Evolutionary conservation across 768 basidiomycete species (phyloP).

Genomic region (Paxillus involutus): DNA sequence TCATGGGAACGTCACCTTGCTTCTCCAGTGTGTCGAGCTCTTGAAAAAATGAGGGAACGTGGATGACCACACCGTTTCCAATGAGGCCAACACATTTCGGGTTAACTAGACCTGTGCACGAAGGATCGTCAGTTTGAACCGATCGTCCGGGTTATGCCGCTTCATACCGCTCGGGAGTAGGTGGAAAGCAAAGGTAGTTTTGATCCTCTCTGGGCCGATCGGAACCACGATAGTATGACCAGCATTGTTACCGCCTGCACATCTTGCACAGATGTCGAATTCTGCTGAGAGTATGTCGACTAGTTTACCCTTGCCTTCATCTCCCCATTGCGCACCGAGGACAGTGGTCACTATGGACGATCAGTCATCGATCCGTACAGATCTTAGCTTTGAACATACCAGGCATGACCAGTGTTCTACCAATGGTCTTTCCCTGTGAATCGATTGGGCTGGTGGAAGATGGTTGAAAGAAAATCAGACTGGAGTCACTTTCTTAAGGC

Average conservation of each 20-base stretch:
- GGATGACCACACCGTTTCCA: slow-evolving; percentile 94
- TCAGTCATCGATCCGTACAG: slow-evolving; percentile 6
- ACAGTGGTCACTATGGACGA: slow-evolving; percentile 59
- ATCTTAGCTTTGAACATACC: slow-evolving; percentile 13
- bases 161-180: slow-evolving; percentile 82
- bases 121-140: neutral
- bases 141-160: neutral
- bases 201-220: slow-evolving; percentile 60
- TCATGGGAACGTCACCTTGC: slow-evolving; percentile 59
- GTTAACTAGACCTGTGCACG: slow-evolving; percentile 73
- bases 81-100: slow-evolving; percentile 83
- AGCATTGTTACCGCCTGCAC: slow-evolving; percentile 98
- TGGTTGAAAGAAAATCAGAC: slow-evolving; percentile 6
- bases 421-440: neutral
- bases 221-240: slow-evolving; percentile 96
- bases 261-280: slow-evolving; percentile 90
- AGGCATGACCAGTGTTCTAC: slow-evolving; percentile 18
- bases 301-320: slow-evolving; percentile 94
- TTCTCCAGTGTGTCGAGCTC: slow-evolving; percentile 85
- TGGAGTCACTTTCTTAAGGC: slow-evolving; percentile 1
- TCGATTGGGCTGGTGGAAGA: slow-evolving; percentile 5
- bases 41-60: slow-evolving; percentile 90
- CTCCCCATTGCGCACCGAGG: slow-evolving; percentile 89
- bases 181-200: slow-evolving; percentile 93
- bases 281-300: slow-evolving; percentile 94